Conservation (phyloP, 78 protist species). For the Mantamonas sphyraenae region DNA sequence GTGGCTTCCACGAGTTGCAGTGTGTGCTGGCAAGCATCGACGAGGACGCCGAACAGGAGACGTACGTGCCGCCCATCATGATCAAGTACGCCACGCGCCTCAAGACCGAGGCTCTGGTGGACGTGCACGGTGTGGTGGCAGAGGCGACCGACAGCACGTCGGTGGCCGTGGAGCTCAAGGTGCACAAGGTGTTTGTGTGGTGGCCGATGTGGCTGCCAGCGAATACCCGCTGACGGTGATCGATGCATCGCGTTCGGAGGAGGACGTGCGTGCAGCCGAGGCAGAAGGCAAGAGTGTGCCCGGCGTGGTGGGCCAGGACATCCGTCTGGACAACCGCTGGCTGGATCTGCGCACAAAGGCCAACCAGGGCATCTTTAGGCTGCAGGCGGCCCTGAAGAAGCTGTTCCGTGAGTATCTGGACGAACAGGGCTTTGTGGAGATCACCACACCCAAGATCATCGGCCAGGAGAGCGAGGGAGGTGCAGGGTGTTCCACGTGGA, state of each 20-base stretch:
- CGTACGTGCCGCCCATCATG: too few species aligned
- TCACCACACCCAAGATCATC: constrained; percentile 96
- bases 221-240: constrained; percentile 67
- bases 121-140: constrained; percentile 60
- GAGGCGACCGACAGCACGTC: constrained; percentile 51
- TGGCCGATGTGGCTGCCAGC: constrained; percentile 14
- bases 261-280: not conserved
- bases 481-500: constrained; percentile 87
- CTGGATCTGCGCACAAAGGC: constrained; percentile 89
- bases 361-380: constrained; percentile 80
- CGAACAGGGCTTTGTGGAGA: constrained; percentile 75
- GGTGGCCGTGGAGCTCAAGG: constrained; percentile 65
- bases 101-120: constrained; percentile 80
- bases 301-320: constrained; percentile 23
- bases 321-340: constrained; percentile 76
- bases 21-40: constrained; percentile 25
- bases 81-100: constrained; percentile 47
- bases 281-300: constrained; percentile 9
- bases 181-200: constrained; percentile 27
- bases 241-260: constrained; percentile 54
- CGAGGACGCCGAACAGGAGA: too few species aligned
- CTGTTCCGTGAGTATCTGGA: constrained; percentile 60
- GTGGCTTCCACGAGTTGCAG: constrained; percentile 63
- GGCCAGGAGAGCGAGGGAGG: constrained; percentile 92
- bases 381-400: constrained; percentile 66